Conservation (phyloP, 371 early-diverging fungal genomes). For the Smittium mucronatum region DNA sequence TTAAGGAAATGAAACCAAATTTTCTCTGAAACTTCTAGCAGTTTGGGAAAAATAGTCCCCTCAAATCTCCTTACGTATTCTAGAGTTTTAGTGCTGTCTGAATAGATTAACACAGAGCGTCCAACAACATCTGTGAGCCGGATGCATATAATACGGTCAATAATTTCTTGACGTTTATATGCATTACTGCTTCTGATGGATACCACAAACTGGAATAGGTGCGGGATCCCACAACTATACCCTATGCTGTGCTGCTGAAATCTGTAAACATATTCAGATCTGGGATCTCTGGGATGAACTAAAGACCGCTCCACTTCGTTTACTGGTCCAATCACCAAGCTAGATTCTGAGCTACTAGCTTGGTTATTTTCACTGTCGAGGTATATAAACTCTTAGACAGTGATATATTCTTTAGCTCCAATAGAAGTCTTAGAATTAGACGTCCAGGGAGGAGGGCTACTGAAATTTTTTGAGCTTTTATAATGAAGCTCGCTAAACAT, state of each 20-base stretch:
- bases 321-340: background rate
- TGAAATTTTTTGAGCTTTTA: background rate
- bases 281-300: background rate
- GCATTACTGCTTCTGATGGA: background rate
- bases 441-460: background rate
- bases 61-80: background rate
- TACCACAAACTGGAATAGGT: background rate
- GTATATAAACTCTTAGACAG: background rate
- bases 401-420: background rate
- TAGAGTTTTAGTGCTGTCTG: background rate
- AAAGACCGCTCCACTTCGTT: background rate
- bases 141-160: background rate
- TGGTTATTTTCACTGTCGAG: background rate
- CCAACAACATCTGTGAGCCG: background rate
- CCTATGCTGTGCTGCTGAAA: background rate
- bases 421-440: background rate
- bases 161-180: background rate
- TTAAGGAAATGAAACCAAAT: background rate
- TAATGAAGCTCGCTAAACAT: background rate
- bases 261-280: background rate
- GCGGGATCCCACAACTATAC: background rate
- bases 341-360: background rate
- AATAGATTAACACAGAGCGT: background rate
- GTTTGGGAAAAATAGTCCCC: background rate
- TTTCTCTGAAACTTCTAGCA: background rate